Evolutionary conservation across 306 rosid species (phyloP), one percentile per base, ranked within the genome.

Genomic region (Phaseolus lunatus): DNA sequence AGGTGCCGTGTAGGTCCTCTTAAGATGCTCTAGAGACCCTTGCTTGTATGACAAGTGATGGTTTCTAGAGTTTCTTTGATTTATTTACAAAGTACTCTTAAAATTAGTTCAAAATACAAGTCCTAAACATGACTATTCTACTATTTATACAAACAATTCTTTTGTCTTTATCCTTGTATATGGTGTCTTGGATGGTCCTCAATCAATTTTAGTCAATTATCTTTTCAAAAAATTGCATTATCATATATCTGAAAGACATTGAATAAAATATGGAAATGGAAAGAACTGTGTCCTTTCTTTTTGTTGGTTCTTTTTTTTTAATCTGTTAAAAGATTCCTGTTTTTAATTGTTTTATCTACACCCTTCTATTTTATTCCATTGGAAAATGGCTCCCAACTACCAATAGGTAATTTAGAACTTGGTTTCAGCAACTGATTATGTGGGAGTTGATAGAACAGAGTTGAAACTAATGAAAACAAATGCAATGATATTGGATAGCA

Each of bases 371-470:
- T 31, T 31, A 22, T 16, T 45, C 37, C 67, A 53, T 54, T 35
- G 41, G 57, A 27, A 58, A 35, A 58, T 56, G 69, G 56, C 56
- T 72, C 43, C 53, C 50, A 13, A 78, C 67, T 54, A 58, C 54
- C 23, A 4, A 65, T 54, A 54, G 65, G 57, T 76, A 43, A 70
- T 75, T 69, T 75, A 70, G 75, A 44, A 24, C 64, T 72, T 35
- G 67, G 37, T 18, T 44, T 20, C 31, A 10, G 49, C 67, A 78
- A 65, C 66, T 9, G 5, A 37, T 59, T 26, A 70, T 13, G 23
- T 77, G 72, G 49, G 8, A 24, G 37, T n/a, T 56, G 82, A 35
- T 43, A 72, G 44, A 39, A 9, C 44, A 39, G 12, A 39, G 12
- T 39, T 39, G 44, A 9, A 39, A 9, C 44, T 39, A 10, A 3